Percentiles rank a stretch among this genome's conserved stretches.
These are phyloP conservation scores for Paracoccidioides brasiliensis DNA, from an alignment of 2,329 filamentous ascomycete species.

Conservation along the genomic window DNA sequence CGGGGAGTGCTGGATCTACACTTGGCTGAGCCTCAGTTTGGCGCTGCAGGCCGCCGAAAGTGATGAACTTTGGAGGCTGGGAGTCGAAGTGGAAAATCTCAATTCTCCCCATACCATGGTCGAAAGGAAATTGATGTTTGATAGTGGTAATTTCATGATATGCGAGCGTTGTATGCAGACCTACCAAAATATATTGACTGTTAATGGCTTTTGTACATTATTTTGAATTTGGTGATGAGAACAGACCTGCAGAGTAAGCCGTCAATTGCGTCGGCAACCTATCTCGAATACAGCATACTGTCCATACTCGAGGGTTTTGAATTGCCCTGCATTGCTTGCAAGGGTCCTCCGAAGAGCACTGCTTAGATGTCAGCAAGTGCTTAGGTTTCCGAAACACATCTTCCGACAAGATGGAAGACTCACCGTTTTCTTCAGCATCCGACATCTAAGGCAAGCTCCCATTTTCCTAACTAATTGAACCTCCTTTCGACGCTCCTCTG, in stretches of 20 bases:
- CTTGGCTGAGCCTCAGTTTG: slow-evolving; percentile 25
- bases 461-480: slow-evolving; percentile 47
- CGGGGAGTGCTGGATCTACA: slow-evolving; percentile 30
- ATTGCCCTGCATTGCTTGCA: slow-evolving; percentile 47
- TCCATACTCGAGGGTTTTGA: slow-evolving; percentile 50
- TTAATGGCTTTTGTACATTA: not conserved
- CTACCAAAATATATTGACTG: slow-evolving; percentile 11
- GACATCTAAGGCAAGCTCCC: slow-evolving; percentile 49
- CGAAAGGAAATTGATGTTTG: slow-evolving; percentile 36
- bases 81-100: slow-evolving; percentile 44
- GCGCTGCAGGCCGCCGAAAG: slow-evolving; percentile 32
- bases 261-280: slow-evolving; percentile 46
- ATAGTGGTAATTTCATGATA: slow-evolving; percentile 39
- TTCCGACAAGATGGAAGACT: slow-evolving; percentile 3
- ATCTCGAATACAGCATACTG: slow-evolving; percentile 45
- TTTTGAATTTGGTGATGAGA: not conserved
- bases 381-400: not conserved
- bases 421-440: slow-evolving; percentile 50
- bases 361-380: slow-evolving; percentile 1
- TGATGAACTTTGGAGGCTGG: slow-evolving; percentile 35
- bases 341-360: slow-evolving; percentile 47
- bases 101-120: slow-evolving; percentile 38
- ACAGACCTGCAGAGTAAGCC: slow-evolving; percentile 41
- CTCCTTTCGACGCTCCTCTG: slow-evolving; percentile 43
- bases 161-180: slow-evolving; percentile 40